Base-by-base conservation (phyloP, 179 eudicot genomes). In the Carnegiea gigantea region DNA sequence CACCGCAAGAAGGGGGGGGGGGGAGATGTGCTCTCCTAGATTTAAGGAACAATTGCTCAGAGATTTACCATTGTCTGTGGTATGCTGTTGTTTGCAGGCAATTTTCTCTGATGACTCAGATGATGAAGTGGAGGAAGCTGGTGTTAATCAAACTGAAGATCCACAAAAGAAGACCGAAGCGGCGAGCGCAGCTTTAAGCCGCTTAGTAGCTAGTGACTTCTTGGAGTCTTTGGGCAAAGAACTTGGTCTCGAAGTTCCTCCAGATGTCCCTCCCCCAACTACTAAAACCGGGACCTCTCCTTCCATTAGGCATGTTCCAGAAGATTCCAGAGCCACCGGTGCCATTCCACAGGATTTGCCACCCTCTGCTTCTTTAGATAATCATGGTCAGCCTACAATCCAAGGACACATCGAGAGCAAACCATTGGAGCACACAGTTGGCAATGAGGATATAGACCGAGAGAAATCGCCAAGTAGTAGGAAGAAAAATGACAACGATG, bases 141-240 rank as follows among this genome's bases (percentile, higher is more conserved):
- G 77, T 68, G 75, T 78, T 57, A 83, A 85, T 72, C 86, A 82
- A 87, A 84, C 49, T 21, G 94, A 90, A 76, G 89, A 92, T 80
- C 84, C 94, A 21, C 81, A 89, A 43, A 95, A 90, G 83, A 94
- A 92, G 82, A 84, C 79, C 40, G 97, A 92, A 87, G 99, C 91
- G 77, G 99, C 92, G 48, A 94, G 86, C 78, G 86, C 98, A 54
- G 88, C 93, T 68, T 87, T 92, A 76, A 95, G 91, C 81, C 98
- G 98, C 75, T 85, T 95, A 78, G 90, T 94, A 74, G 99, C 99
- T 4, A 98, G 97, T 26, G 99, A 93, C 88, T 95, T 95, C 83
- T 88, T 95, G 84, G 98, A 95, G 89, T 92, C 98, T 28, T 79
- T 95, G 76, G 99, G 99, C 51, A 91, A 94, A 90, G 99, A 95